A percentile compares a stretch with the other conserved stretches of the same genome.
Conservation (phyloP, 192 early-diverging fungal species). For the Pecoramyces ruminantium region DNA sequence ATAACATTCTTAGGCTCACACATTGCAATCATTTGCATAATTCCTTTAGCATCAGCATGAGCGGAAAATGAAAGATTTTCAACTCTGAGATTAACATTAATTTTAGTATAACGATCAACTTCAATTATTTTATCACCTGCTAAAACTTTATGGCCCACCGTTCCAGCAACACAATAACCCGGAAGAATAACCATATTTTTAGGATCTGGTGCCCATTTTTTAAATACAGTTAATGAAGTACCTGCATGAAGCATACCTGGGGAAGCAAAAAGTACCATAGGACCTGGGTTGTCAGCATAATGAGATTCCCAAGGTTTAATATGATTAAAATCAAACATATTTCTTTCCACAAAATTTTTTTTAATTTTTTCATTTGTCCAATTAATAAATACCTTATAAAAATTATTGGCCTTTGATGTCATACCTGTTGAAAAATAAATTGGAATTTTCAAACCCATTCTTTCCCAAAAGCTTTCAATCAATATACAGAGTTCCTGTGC, state of each 20-base stretch:
- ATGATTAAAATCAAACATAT: constrained; percentile 94
- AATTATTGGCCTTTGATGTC: constrained; percentile 83
- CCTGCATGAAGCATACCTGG: constrained; percentile 98
- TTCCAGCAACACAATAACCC: constrained; percentile 92
- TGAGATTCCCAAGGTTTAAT: constrained; percentile 63
- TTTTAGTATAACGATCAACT: constrained; percentile 51
- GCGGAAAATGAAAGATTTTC: constrained; percentile 91
- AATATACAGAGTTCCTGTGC: constrained; percentile 96
- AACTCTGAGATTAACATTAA: constrained; percentile 79
- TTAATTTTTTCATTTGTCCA: constrained; percentile 99
- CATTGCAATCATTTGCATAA: constrained; percentile 84
- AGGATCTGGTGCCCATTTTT: constrained; percentile 82
- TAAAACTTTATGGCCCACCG: constrained; percentile 84
- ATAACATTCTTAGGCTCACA: constrained; percentile 72
- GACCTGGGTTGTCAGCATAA: constrained; percentile 55
- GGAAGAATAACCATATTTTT: constrained; percentile 97
- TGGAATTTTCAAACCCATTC: constrained; percentile 71
- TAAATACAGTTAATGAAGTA: constrained; percentile 83
- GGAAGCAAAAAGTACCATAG: constrained; percentile 90
- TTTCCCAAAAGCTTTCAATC: constrained; percentile 88
- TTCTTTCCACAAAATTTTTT: constrained; percentile 75
- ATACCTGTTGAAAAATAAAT: constrained; percentile 92
- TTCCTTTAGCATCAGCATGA: constrained; percentile 94
- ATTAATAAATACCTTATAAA: constrained; percentile 91
- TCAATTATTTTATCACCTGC: constrained; percentile 73